Base-by-base conservation (phyloP, 352 stramenopile genomes). In the Phytophthora europaea region DNA sequence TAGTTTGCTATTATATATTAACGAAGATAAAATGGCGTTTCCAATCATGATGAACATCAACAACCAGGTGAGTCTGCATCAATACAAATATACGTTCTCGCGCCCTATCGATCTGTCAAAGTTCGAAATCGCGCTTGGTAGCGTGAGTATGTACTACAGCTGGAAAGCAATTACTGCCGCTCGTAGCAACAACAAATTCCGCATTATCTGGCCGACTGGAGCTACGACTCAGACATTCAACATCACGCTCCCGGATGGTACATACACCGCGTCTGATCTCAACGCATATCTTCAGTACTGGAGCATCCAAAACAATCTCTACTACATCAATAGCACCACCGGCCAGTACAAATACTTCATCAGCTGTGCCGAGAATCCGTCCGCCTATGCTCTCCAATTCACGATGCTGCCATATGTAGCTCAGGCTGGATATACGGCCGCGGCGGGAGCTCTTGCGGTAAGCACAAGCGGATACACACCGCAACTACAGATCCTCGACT, bases 141-240 rank as follows among this genome's bases (percentile, higher is more conserved):
- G 12, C 10, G 51, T 61, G 6, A 48, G 28, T 3, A 61, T 61
- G 6, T 61, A 51, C 54, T 61, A 61, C n/a, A n/a, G 4, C 5
- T 61, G 54, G 54, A 48, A 26, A n/a, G 54, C 54, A 6, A 61
- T 61, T 18, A 61, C 54, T 20, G 31, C 54, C 20, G 18, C 31
- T 7, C 34, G 54, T 6, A 6, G 10, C 18, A 68, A 68, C 45
- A 66, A 50, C 18, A 50, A 0, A 6, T 70, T 76, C 45, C 69
- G 72, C 18, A 69, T 76, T 18, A 76, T 76, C 22, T 76, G 70
- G 70, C 70, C 70, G 48, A 76, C 70, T 47, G 57, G 51, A 54
- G 62, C 70, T 0, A 72, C 52, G 4, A 76, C 70, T 13, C 69
- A 57, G 0, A 76, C 70, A 53, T 76, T 63, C 22, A 69, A 63